phyloP scores from a whole-genome alignment of 345 rosid genomes.

The Euphorbia tirucalli region DNA sequence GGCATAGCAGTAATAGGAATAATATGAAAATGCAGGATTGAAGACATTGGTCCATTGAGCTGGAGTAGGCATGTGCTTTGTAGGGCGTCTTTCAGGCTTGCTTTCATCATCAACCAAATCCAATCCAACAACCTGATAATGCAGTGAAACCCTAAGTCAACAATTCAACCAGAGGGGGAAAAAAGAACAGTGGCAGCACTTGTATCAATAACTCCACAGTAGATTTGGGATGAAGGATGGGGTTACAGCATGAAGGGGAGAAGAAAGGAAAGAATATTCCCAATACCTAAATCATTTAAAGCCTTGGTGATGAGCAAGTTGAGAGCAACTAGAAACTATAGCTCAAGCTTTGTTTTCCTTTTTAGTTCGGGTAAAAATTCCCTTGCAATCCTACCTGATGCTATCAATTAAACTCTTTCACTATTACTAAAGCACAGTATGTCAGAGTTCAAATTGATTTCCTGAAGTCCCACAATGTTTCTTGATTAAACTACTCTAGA shows the following conservation, averaged over 20 bases:
- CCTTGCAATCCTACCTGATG: background rate
- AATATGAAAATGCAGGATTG: slow-evolving; percentile 96
- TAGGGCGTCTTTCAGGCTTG: slow-evolving; percentile 99
- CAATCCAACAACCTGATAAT: slow-evolving; percentile 85
- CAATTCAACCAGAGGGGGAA: background rate
- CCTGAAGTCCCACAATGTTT: background rate
- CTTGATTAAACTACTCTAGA: too few species aligned
- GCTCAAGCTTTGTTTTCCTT: background rate
- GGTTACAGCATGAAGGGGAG: background rate
- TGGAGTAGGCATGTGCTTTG: slow-evolving; percentile 99
- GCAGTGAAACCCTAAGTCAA: slow-evolving; percentile 21
- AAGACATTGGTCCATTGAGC: slow-evolving; percentile 93
- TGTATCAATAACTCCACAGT: too few species aligned
- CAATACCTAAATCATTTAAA: background rate
- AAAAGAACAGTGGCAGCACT: background rate
- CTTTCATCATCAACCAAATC: slow-evolving; percentile 99
- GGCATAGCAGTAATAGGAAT: slow-evolving; percentile 91
- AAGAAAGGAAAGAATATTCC: background rate
- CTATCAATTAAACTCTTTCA: background rate
- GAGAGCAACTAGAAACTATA: background rate
- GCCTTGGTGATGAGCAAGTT: background rate
- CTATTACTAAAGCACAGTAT: background rate
- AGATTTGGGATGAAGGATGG: background rate
- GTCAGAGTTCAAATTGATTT: background rate
- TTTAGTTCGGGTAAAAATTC: background rate